Percentiles rank a stretch among this genome's conserved stretches.
phyloP scores from a whole-genome alignment of 2,329 filamentous ascomycete species.

The Talaromyces amestolkiae region DNA sequence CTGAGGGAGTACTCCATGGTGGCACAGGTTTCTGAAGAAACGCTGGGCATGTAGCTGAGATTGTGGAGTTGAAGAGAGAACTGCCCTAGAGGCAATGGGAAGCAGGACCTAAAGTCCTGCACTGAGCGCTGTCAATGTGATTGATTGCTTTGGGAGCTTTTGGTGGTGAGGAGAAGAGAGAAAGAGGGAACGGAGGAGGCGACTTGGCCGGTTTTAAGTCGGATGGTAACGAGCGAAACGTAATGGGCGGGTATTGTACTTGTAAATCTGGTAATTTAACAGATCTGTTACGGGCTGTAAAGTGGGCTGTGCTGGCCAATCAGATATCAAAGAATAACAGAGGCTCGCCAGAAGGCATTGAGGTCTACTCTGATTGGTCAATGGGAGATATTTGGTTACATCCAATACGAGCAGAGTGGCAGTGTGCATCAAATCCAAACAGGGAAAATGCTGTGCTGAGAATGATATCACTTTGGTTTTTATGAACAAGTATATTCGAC shows the following conservation, averaged over 20 bases:
- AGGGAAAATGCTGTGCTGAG: background rate
- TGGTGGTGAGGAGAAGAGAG: background rate
- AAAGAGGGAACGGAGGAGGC: background rate
- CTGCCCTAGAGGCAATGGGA: slow-evolving; percentile 18
- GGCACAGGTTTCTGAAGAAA: slow-evolving; percentile 17
- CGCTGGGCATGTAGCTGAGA: slow-evolving; percentile 19
- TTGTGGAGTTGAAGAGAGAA: slow-evolving; percentile 12
- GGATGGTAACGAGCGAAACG: background rate
- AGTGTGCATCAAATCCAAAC: background rate
- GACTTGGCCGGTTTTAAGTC: slow-evolving; percentile 13
- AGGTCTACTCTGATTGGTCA: background rate
- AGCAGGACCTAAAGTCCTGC: slow-evolving; percentile 21
- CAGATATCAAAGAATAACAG: background rate
- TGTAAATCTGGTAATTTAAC: slow-evolving; percentile 3
- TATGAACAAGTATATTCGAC: background rate
- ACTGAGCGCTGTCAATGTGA: slow-evolving; percentile 17
- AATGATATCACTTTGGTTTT: background rate
- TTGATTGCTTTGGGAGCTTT: background rate
- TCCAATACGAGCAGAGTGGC: background rate
- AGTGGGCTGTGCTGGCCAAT: slow-evolving; percentile 2
- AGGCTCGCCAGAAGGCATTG: background rate
- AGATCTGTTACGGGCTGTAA: background rate
- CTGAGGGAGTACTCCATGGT: slow-evolving; percentile 17
- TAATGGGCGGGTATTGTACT: background rate
- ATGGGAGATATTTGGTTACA: background rate